Conservation (phyloP, 768 basidiomycete genomes). For the Dentipellis fragilis region DNA sequence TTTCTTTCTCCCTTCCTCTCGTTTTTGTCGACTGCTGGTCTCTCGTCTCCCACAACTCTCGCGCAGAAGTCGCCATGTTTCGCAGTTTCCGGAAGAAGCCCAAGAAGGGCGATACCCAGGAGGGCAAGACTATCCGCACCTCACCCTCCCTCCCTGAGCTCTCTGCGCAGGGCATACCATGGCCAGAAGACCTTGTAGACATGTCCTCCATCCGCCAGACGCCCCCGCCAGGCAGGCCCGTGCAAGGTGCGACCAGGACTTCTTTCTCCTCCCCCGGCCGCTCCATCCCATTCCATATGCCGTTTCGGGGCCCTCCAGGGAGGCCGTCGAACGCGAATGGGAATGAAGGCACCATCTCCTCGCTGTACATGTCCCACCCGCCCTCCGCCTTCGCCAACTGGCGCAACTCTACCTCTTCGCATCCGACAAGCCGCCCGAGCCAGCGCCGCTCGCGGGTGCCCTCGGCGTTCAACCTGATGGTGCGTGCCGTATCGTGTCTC, state of each 20-base stretch:
- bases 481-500: conserved; percentile 20
- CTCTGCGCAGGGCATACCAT: conserved; percentile 64
- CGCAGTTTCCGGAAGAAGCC: conserved; percentile 60
- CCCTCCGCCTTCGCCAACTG: conserved; percentile 56
- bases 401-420: conserved; percentile 24
- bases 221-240: conserved; percentile 22
- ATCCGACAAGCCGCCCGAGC: conserved; percentile 36
- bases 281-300: conserved; percentile 73
- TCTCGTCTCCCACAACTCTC: conserved; percentile 8
- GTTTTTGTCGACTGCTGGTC: conserved; percentile 14
- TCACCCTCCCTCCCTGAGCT: conserved; percentile 78
- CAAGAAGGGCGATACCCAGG: conserved; percentile 38
- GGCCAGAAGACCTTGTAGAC: conserved; percentile 80
- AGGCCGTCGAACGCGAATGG: conserved; percentile 19
- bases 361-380: conserved; percentile 56
- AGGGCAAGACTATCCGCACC: conserved; percentile 37
- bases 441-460: conserved; percentile 58
- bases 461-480: conserved; percentile 85
- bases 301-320: conserved; percentile 39
- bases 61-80: conserved; percentile 41
- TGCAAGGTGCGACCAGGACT: conserved; percentile 63
- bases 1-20: conserved; percentile 9
- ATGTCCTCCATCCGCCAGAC: conserved; percentile 50
- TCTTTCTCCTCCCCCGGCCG: conserved; percentile 46
- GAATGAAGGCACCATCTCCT: conserved; percentile 47